phyloP scores from a whole-genome alignment of 2,329 filamentous ascomycete genomes.

The Fusarium fujikuroi region DNA sequence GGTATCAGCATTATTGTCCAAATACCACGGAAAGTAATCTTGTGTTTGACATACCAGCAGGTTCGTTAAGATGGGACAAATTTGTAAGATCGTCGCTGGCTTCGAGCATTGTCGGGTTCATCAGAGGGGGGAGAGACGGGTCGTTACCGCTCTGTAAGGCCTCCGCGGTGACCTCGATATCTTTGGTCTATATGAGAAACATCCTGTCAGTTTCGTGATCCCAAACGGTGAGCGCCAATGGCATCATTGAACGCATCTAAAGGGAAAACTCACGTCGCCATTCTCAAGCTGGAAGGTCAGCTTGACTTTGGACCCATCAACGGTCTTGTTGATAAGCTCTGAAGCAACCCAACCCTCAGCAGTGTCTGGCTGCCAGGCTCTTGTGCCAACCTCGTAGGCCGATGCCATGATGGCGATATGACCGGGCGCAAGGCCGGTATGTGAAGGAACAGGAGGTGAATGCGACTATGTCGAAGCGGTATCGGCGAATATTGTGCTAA shows the following conservation, averaged over 20 bases:
- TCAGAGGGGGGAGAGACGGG: constrained; percentile 85
- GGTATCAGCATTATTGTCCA: constrained; percentile 35
- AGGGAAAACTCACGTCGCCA: constrained; percentile 76
- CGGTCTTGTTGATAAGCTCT: constrained; percentile 86
- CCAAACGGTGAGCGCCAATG: neutral
- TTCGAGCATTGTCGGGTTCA: constrained; percentile 98
- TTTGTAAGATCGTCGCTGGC: constrained; percentile 98
- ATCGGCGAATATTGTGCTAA: constrained; percentile 36
- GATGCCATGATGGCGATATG: constrained; percentile 76
- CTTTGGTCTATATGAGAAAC: constrained; percentile 67
- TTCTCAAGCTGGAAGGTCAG: constrained; percentile 91
- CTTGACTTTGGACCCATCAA: constrained; percentile 86
- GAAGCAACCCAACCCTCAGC: constrained; percentile 98
- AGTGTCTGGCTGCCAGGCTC: constrained; percentile 97
- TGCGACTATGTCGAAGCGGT: constrained; percentile 39
- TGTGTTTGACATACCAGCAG: constrained; percentile 75
- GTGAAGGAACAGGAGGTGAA: constrained; percentile 13
- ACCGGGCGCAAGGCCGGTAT: constrained; percentile 42
- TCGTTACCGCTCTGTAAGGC: constrained; percentile 82
- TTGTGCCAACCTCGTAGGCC: constrained; percentile 94
- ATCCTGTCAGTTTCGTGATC: constrained; percentile 19
- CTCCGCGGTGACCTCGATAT: constrained; percentile 78
- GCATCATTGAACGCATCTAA: neutral
- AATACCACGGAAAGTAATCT: neutral
- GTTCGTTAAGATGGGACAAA: constrained; percentile 96